These are phyloP conservation scores for Verticillium isaacii DNA, from an alignment of 2,329 filamentous ascomycete genomes.

Conservation along the genomic window DNA sequence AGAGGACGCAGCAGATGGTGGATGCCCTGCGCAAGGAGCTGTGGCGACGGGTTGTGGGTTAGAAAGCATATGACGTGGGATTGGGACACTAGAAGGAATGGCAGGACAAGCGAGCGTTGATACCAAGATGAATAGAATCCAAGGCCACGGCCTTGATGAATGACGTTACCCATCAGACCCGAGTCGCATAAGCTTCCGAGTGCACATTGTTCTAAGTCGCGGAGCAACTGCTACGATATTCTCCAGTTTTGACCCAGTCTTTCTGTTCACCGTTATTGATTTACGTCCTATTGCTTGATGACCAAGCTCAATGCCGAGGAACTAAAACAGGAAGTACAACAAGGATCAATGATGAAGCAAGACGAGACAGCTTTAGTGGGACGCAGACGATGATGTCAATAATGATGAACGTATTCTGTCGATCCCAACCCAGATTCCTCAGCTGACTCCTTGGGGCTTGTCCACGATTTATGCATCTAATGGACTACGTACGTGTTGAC, in stretches of 20 bases:
- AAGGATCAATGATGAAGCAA: too few relatives aligned
- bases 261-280: background rate
- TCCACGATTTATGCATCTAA: too few relatives aligned
- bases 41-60: conserved; percentile 18
- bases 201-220: background rate
- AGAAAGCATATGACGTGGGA: background rate
- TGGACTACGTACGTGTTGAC: too few relatives aligned
- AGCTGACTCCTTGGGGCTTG: too few relatives aligned
- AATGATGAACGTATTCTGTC: too few relatives aligned
- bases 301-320: background rate
- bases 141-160: background rate
- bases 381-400: too few relatives aligned
- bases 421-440: too few relatives aligned
- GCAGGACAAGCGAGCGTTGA: background rate
- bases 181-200: background rate
- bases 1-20: conserved; percentile 19
- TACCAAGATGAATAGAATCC: background rate
- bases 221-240: background rate
- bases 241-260: background rate
- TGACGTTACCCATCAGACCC: background rate
- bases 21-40: conserved; percentile 22
- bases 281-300: background rate
- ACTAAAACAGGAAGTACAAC: background rate
- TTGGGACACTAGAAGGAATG: background rate
- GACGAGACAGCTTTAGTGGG: too few relatives aligned